Percentiles rank a stretch among this genome's conserved stretches.
phyloP scores from a whole-genome alignment of 306 rosid genomes.

The Neltuma alba region DNA sequence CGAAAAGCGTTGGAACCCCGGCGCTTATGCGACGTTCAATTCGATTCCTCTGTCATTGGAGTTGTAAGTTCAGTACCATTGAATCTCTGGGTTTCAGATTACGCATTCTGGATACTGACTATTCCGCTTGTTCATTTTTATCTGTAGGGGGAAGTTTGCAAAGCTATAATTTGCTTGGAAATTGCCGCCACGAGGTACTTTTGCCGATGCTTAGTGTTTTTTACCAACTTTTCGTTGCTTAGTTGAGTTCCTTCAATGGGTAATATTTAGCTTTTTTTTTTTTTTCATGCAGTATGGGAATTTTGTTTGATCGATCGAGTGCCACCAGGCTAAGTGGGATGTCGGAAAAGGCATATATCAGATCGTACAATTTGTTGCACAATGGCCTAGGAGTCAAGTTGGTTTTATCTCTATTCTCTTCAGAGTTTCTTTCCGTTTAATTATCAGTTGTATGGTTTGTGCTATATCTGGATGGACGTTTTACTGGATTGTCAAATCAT shows the following conservation, averaged over 20 bases:
- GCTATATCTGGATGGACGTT: neutral
- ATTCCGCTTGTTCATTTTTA: neutral
- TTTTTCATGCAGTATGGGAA: constrained; percentile 43
- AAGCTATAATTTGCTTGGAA: constrained; percentile 83
- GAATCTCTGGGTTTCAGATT: neutral
- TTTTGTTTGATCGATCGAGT: constrained; percentile 66
- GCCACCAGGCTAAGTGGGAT: constrained; percentile 77
- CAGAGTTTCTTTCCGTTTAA: neutral
- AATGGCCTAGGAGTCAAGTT: constrained; percentile 86
- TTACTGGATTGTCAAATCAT: neutral
- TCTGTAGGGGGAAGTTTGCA: constrained; percentile 79
- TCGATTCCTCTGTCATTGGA: constrained; percentile 79
- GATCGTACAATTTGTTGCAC: constrained; percentile 82
- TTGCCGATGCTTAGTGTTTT: neutral
- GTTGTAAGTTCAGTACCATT: constrained; percentile 47
- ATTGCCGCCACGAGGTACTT: constrained; percentile 71
- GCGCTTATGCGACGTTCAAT: constrained; percentile 80
- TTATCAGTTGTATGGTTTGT: neutral
- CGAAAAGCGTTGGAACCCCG: constrained; percentile 88
- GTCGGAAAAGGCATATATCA: constrained; percentile 84
- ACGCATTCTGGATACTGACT: neutral
- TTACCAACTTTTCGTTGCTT: neutral
- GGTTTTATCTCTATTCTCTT: constrained; percentile 24
- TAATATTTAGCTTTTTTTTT: neutral
- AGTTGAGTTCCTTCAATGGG: too few species aligned